Evolutionary conservation across 2,329 filamentous ascomycete species (phyloP).

Genomic region (Lojkania enalia): DNA sequence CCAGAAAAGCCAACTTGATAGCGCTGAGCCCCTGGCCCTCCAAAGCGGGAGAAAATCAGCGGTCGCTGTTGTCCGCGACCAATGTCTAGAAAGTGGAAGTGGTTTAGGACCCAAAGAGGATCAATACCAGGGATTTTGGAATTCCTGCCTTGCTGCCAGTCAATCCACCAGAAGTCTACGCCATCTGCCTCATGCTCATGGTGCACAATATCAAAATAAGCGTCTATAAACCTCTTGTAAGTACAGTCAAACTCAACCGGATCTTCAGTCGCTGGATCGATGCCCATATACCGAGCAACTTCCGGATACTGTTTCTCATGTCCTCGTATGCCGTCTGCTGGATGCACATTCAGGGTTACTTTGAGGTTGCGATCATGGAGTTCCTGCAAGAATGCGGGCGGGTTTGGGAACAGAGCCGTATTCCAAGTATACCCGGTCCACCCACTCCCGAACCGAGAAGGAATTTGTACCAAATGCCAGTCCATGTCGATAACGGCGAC

Average conservation of each 20-base stretch:
- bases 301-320: conserved; percentile 61
- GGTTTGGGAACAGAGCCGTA: conserved; percentile 60
- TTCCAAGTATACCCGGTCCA: conserved; percentile 69
- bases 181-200: conserved; percentile 59
- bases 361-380: conserved; percentile 58
- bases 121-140: conserved; percentile 62
- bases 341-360: conserved; percentile 64
- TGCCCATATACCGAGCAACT: conserved; percentile 57
- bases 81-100: conserved; percentile 64
- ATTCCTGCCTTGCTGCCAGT: conserved; percentile 66
- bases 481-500: conserved; percentile 69
- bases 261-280: conserved; percentile 54
- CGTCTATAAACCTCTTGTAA: conserved; percentile 58
- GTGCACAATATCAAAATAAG: conserved; percentile 62
- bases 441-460: conserved; percentile 46
- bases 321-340: conserved; percentile 60
- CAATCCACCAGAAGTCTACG: conserved; percentile 68
- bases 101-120: conserved; percentile 67
- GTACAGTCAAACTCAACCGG: conserved; percentile 62
- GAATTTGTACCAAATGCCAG: conserved; percentile 60
- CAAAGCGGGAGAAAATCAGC: conserved; percentile 64
- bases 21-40: conserved; percentile 64
- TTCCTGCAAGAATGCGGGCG: conserved; percentile 54
- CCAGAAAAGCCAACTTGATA: conserved; percentile 69
- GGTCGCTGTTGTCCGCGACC: conserved; percentile 48